phyloP scores from a whole-genome alignment of 805 yeast genomes.

The Metschnikowia aberdeeniae region DNA sequence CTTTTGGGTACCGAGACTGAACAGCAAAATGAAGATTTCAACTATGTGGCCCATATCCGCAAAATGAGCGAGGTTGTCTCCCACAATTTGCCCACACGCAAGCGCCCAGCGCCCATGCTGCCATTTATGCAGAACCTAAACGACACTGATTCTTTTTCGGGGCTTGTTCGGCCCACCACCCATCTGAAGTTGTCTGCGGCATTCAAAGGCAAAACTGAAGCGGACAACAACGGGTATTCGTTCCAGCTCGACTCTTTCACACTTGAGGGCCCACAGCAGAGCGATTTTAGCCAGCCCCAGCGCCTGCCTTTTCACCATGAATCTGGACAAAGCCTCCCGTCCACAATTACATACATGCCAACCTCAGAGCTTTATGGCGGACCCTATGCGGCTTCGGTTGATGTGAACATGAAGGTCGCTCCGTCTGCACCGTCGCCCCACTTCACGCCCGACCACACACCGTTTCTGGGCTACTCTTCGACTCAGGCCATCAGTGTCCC shows the following conservation, averaged over 20 bases:
- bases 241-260: constrained; percentile 47
- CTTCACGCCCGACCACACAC: neutral
- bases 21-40: constrained; percentile 52
- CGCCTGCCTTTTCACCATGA: neutral
- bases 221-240: constrained; percentile 15
- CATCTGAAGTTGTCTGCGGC: constrained; percentile 20
- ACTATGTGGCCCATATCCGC: constrained; percentile 61
- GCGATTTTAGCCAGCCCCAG: neutral
- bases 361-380: neutral
- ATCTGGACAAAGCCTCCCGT: neutral
- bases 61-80: constrained; percentile 47
- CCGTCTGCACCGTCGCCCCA: neutral
- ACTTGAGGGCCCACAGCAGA: constrained; percentile 38
- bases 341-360: constrained; percentile 4
- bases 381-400: neutral
- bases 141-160: constrained; percentile 3
- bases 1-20: constrained; percentile 22
- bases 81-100: constrained; percentile 9
- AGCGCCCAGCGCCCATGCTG: constrained; percentile 19
- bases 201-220: constrained; percentile 8
- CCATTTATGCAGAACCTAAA: constrained; percentile 12
- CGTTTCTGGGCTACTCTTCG: constrained; percentile 6
- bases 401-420: neutral
- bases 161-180: constrained; percentile 4
- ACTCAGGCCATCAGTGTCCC: constrained; percentile 8